Evolutionary conservation across 495 filamentous ascomycete species (phyloP).

Genomic region (Hypoxylon fragiforme): DNA sequence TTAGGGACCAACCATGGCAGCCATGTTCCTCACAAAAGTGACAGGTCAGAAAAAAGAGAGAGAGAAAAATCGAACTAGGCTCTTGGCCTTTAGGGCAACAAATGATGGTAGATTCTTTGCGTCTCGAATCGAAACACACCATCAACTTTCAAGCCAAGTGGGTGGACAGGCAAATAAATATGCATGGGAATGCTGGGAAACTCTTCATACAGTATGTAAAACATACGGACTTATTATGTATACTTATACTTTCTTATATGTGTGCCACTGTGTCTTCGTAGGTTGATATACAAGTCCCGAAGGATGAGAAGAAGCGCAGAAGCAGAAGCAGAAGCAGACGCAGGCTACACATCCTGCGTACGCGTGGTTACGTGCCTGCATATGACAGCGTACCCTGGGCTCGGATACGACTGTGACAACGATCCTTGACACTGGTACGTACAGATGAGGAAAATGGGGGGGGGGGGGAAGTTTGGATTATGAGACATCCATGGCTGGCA

Average conservation of each 20-base stretch:
- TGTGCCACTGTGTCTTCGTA: no score
- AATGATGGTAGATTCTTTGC: neutral
- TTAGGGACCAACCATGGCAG: slow-evolving; percentile 29
- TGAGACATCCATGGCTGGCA: no score
- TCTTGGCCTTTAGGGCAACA: slow-evolving; percentile 1
- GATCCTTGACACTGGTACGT: slow-evolving; percentile 21
- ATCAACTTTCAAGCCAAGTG: neutral
- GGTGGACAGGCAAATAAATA: slow-evolving; percentile 1
- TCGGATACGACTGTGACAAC: slow-evolving; percentile 24
- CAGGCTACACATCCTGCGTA: slow-evolving; percentile 15
- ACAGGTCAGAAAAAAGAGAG: slow-evolving; percentile 25
- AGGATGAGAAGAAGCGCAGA: no score
- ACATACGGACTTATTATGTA: no score
- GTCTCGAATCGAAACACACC: slow-evolving; percentile 7
- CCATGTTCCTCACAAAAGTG: slow-evolving; percentile 18
- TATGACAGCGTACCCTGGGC: slow-evolving; percentile 7
- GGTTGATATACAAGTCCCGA: slow-evolving; percentile 4
- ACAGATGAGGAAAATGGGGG: neutral
- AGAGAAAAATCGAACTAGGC: neutral
- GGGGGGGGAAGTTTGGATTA: no score
- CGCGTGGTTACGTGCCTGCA: slow-evolving; percentile 17
- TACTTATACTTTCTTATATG: no score
- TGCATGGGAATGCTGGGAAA: neutral
- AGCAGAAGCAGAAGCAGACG: no score
- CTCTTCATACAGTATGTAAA: no score